These are phyloP conservation scores for Pseudopithomyces maydicus DNA, from an alignment of 2,329 filamentous ascomycete genomes.

Conservation along the genomic window DNA sequence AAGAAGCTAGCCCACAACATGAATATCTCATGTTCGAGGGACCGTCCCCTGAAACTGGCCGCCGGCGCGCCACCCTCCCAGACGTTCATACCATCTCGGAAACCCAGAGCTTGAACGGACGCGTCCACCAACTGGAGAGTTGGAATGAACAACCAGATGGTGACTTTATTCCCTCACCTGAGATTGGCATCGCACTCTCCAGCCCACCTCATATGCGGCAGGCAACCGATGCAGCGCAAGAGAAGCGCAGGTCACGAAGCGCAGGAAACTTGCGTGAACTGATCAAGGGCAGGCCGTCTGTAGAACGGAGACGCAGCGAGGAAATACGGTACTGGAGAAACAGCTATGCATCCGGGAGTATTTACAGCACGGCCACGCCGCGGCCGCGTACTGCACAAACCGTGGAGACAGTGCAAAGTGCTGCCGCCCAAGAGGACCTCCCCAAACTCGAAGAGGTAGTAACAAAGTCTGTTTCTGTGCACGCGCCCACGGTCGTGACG, in stretches of 20 bases:
- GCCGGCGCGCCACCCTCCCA: slow-evolving; percentile 43
- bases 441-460: background rate
- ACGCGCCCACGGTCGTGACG: slow-evolving; percentile 2
- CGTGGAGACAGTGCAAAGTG: slow-evolving; percentile 35
- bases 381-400: slow-evolving; percentile 41
- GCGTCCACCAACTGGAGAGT: slow-evolving; percentile 25
- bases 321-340: slow-evolving; percentile 45
- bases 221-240: slow-evolving; percentile 18
- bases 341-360: slow-evolving; percentile 38
- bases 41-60: slow-evolving; percentile 25
- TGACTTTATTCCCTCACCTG: slow-evolving; percentile 30
- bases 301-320: slow-evolving; percentile 35
- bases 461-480: background rate
- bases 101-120: slow-evolving; percentile 34
- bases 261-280: slow-evolving; percentile 43
- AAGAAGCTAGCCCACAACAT: slow-evolving; percentile 38
- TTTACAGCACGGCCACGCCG: slow-evolving; percentile 32
- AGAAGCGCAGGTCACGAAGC: slow-evolving; percentile 44
- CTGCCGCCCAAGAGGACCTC: slow-evolving; percentile 24
- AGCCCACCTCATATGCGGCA: slow-evolving; percentile 27
- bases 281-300: slow-evolving; percentile 28
- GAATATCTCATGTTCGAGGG: slow-evolving; percentile 42
- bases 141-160: slow-evolving; percentile 37
- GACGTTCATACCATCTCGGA: slow-evolving; percentile 32
- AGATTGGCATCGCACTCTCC: slow-evolving; percentile 44